Percentiles rank a stretch among this genome's conserved stretches.
These are phyloP conservation scores for Pyricularia pennisetigena DNA, from an alignment of 2,329 filamentous ascomycete genomes.

Conservation along the genomic window DNA sequence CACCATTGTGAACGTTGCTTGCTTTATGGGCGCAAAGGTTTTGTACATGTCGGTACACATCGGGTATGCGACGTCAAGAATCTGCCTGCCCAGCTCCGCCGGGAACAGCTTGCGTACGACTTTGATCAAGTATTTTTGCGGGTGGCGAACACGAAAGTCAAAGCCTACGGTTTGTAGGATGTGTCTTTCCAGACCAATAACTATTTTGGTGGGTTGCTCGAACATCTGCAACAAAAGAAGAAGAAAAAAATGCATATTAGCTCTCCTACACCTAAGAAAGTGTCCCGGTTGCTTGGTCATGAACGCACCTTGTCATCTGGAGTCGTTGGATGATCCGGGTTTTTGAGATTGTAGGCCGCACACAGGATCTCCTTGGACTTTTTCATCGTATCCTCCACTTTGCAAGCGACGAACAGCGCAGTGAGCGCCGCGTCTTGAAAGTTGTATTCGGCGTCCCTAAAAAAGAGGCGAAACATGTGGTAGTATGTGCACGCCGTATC, in stretches of 20 bases:
- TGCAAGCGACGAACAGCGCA: constrained; percentile 85
- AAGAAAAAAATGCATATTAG: neutral
- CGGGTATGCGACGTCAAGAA: constrained; percentile 63
- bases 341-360: constrained; percentile 79
- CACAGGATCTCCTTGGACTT: constrained; percentile 91
- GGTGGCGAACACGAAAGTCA: constrained; percentile 84
- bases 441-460: constrained; percentile 78
- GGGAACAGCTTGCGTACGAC: constrained; percentile 51
- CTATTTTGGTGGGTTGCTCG: constrained; percentile 65
- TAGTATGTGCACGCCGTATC: constrained; percentile 89
- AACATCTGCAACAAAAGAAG: constrained; percentile 49
- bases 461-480: constrained; percentile 82
- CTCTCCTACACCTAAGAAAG: neutral
- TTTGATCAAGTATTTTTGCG: constrained; percentile 78
- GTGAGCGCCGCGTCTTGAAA: constrained; percentile 81
- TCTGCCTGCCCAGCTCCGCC: constrained; percentile 35
- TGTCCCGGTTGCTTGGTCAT: neutral
- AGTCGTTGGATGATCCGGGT: constrained; percentile 54
- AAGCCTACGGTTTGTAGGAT: constrained; percentile 91
- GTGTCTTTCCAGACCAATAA: constrained; percentile 82
- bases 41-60: constrained; percentile 86
- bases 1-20: constrained; percentile 76
- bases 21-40: constrained; percentile 87
- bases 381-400: constrained; percentile 96
- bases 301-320: constrained; percentile 66